These are phyloP conservation scores for Neocatenulostroma microsporum DNA, from an alignment of 2,329 filamentous ascomycete genomes.

Conservation along the genomic window DNA sequence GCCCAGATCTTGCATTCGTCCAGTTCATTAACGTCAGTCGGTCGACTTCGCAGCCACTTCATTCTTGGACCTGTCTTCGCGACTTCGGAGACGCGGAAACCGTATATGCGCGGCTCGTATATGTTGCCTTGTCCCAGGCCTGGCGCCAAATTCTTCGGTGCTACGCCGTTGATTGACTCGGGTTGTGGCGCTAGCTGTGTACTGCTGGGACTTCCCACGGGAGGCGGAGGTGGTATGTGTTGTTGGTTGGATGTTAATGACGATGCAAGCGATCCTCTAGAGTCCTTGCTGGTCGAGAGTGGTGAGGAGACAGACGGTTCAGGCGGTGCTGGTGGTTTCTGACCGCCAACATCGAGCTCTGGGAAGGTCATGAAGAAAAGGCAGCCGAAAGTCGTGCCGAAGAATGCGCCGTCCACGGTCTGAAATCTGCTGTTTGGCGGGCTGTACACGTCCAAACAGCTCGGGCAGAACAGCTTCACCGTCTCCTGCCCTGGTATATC, in stretches of 20 bases:
- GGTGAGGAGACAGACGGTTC: conserved; percentile 7
- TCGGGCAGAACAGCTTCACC: conserved; percentile 96
- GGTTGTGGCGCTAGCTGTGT: conserved; percentile 48
- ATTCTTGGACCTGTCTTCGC: conserved; percentile 86
- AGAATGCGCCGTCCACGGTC: conserved; percentile 95
- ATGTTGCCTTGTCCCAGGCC: conserved; percentile 74
- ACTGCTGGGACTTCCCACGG: too few relatives aligned
- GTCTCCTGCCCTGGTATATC: conserved; percentile 96
- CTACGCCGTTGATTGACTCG: conserved; percentile 70
- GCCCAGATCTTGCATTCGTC: conserved; percentile 57
- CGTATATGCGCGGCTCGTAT: conserved; percentile 94
- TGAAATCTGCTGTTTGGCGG: conserved; percentile 96
- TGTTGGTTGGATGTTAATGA: conserved; percentile 26
- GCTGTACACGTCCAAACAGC: conserved; percentile 93
- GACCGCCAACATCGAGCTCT: conserved; percentile 69
- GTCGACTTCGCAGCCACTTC: conserved; percentile 89
- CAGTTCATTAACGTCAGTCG: conserved; percentile 68
- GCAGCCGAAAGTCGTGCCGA: conserved; percentile 92
- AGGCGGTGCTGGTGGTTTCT: conserved; percentile 7
- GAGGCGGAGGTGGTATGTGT: conserved; percentile 3
- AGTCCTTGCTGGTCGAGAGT: conserved; percentile 13
- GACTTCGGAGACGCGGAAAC: conserved; percentile 86
- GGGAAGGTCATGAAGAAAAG: conserved; percentile 98
- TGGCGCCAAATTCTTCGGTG: conserved; percentile 77
- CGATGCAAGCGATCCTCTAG: conserved; percentile 22